phyloP scores from a whole-genome alignment of 2,329 filamentous ascomycete genomes.

The Didymellaceae sp. region DNA sequence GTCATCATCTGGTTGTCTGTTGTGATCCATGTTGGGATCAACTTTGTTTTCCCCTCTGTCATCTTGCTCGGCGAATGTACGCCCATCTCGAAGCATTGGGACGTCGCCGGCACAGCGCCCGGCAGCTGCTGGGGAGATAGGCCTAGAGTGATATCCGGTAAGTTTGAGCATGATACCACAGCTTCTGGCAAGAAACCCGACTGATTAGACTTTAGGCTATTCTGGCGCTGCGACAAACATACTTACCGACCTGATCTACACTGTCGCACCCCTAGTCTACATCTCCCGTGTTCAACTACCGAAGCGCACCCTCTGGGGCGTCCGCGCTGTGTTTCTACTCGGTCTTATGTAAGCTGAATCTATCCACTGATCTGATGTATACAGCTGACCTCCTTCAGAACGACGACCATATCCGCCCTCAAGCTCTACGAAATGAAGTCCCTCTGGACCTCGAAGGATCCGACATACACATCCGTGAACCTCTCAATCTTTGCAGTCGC shows the following conservation, averaged over 20 bases:
- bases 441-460: slow-evolving; percentile 27
- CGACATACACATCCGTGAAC: slow-evolving; percentile 31
- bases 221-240: slow-evolving; percentile 36
- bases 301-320: slow-evolving; percentile 35
- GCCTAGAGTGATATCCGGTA: slow-evolving; percentile 33
- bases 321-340: slow-evolving; percentile 34
- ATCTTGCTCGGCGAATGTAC: slow-evolving; percentile 32
- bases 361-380: no score
- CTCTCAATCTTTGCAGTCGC: slow-evolving; percentile 33
- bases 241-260: slow-evolving; percentile 34
- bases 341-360: slow-evolving; percentile 29
- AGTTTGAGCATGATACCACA: background rate
- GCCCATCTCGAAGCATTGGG: slow-evolving; percentile 34
- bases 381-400: slow-evolving; percentile 20
- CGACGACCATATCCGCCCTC: slow-evolving; percentile 34
- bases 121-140: slow-evolving; percentile 32
- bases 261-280: slow-evolving; percentile 32
- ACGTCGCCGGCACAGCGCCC: slow-evolving; percentile 25
- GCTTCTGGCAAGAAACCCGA: background rate
- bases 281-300: slow-evolving; percentile 32
- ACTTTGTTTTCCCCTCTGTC: slow-evolving; percentile 33
- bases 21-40: slow-evolving; percentile 27
- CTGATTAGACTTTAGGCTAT: slow-evolving; percentile 21
- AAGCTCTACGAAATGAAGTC: slow-evolving; percentile 37
- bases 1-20: slow-evolving; percentile 32